These are phyloP conservation scores for Eucalyptus leucophloia DNA, from an alignment of 345 rosid genomes.

Conservation along the genomic window DNA sequence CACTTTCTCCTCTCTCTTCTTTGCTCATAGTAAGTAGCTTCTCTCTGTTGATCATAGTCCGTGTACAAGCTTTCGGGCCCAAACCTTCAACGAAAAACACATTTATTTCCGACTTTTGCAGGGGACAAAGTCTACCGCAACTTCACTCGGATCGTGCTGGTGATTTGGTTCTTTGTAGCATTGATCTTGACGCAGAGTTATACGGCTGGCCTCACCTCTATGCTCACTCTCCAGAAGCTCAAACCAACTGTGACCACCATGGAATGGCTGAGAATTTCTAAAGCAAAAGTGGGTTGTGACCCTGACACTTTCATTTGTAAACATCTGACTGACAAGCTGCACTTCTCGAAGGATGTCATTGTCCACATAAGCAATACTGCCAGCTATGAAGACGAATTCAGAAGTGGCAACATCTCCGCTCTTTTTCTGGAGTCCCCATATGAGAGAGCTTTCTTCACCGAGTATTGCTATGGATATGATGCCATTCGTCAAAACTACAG, in stretches of 20 bases:
- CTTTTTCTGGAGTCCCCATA: constrained; percentile 45
- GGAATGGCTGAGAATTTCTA: constrained; percentile 4
- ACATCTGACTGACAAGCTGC: constrained; percentile 8
- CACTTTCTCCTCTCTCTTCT: constrained; percentile 39
- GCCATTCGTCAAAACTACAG: constrained; percentile 2
- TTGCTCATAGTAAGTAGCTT: constrained; percentile 40
- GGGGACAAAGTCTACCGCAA: constrained; percentile 26
- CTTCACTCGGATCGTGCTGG: constrained; percentile 27
- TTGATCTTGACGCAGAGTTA: constrained; percentile 45
- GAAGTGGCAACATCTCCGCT: constrained; percentile 12
- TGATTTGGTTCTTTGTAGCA: constrained; percentile 46
- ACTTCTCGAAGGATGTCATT: constrained; percentile 2
- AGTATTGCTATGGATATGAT: constrained; percentile 18
- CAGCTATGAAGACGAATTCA: neutral
- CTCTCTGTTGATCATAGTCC: neutral
- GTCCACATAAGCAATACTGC: neutral
- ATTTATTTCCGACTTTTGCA: neutral
- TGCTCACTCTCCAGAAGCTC: constrained; percentile 31
- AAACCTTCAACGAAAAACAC: neutral
- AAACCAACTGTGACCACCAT: constrained; percentile 17
- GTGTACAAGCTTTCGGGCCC: neutral
- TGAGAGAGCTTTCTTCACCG: constrained; percentile 16
- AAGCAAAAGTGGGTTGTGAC: constrained; percentile 32
- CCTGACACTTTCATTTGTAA: constrained; percentile 21
- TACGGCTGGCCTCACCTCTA: constrained; percentile 43